Percentiles rank a stretch among this genome's conserved stretches.
Evolutionary conservation across 73 alveolate genomes (phyloP).

Genomic region (Urostyla sp.): DNA sequence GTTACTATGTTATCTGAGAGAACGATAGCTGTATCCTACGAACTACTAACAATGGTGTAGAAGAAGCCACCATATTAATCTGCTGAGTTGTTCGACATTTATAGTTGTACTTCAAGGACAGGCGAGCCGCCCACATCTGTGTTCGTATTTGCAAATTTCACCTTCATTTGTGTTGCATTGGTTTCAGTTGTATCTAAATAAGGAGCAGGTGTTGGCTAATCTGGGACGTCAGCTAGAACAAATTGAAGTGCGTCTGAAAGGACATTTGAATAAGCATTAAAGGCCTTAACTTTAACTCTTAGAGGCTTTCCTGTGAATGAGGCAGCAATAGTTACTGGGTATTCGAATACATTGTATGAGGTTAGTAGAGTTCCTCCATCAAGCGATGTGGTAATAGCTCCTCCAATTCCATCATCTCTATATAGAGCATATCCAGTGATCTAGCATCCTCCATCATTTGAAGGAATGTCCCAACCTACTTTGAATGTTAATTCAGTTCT

Average conservation of each 20-base stretch:
- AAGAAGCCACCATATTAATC: constrained; percentile 67
- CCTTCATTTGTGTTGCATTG: constrained; percentile 41
- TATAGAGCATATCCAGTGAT: constrained; percentile 50
- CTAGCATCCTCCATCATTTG: constrained; percentile 67
- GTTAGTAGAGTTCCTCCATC: background rate
- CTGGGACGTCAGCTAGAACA: constrained; percentile 70
- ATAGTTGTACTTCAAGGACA: constrained; percentile 26
- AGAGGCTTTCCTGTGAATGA: constrained; percentile 50
- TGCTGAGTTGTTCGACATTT: no score
- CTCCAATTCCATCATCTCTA: constrained; percentile 57
- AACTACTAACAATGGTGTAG: constrained; percentile 53
- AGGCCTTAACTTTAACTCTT: constrained; percentile 60
- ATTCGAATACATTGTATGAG: constrained; percentile 6
- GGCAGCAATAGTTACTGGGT: constrained; percentile 2
- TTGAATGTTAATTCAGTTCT: constrained; percentile 22
- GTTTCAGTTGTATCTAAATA: constrained; percentile 39
- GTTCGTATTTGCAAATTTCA: constrained; percentile 51
- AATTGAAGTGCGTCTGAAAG: constrained; percentile 58
- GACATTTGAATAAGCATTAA: constrained; percentile 34
- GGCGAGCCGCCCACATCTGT: constrained; percentile 68
- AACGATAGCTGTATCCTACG: background rate
- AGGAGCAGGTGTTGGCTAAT: constrained; percentile 71
- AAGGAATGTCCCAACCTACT: constrained; percentile 62
- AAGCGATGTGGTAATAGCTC: constrained; percentile 8
- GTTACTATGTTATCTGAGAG: constrained; percentile 31